A percentile compares a stretch with the other conserved stretches of the same genome.
These are phyloP conservation scores for Cercospora zeae-maydis DNA, from an alignment of 2,329 filamentous ascomycete genomes.

Conservation along the genomic window DNA sequence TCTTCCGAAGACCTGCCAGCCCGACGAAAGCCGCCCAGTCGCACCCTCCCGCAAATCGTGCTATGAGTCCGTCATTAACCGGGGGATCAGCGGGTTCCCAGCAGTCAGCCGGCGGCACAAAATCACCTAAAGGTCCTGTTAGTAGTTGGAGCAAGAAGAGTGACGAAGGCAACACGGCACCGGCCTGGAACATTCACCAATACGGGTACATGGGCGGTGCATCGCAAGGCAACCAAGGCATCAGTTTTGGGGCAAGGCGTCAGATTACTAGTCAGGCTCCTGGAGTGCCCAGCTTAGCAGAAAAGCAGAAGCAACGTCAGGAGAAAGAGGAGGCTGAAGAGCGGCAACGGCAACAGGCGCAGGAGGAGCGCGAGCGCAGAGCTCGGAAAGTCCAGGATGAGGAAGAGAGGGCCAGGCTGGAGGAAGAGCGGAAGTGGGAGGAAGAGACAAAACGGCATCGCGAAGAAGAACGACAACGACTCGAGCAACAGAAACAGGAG, in stretches of 20 bases:
- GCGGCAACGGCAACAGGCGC: conserved; percentile 43
- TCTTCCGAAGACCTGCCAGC: conserved; percentile 24
- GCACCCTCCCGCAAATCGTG: conserved; percentile 31
- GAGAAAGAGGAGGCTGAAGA: conserved; percentile 57
- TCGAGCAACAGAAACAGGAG: conserved; percentile 65
- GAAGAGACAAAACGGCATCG: conserved; percentile 59
- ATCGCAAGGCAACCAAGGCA: conserved; percentile 90
- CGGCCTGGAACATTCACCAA: conserved; percentile 97
- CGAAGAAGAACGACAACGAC: conserved; percentile 56
- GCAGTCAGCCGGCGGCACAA: conserved; percentile 32
- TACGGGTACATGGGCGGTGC: conserved; percentile 98
- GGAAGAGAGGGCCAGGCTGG: conserved; percentile 58
- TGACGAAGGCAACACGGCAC: conserved; percentile 75
- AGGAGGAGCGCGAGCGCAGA: conserved; percentile 52
- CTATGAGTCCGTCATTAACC: conserved; percentile 47
- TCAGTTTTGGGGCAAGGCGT: conserved; percentile 83
- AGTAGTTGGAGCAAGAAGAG: conserved; percentile 88
- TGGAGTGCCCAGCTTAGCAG: conserved; percentile 72
- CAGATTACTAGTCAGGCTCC: conserved; percentile 87
- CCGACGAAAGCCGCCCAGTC: conserved; percentile 31
- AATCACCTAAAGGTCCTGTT: conserved; percentile 53
- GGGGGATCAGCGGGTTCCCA: conserved; percentile 58
- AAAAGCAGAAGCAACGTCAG: conserved; percentile 70
- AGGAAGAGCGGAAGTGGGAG: conserved; percentile 66
- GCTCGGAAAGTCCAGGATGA: conserved; percentile 54